phyloP scores from a whole-genome alignment of 140 eudicot species.

The Senecio squalidus region DNA sequence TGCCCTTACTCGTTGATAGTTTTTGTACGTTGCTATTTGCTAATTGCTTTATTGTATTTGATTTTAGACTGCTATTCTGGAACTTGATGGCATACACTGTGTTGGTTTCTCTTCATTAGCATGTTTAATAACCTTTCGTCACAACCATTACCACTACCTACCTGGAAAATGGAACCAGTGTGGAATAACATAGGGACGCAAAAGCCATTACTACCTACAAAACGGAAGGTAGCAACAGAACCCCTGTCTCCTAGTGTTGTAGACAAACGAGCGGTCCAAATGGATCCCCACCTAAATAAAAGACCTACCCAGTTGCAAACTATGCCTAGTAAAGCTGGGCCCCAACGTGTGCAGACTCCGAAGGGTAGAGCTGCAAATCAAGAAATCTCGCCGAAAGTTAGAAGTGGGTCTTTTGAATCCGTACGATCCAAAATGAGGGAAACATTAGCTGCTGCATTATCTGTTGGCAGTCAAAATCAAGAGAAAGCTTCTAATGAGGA shows the following conservation, averaged over 20 bases:
- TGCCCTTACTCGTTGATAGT: not conserved
- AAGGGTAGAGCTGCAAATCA: slow-evolving; percentile 35
- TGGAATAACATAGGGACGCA: slow-evolving; percentile 28
- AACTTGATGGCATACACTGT: slow-evolving; percentile 10
- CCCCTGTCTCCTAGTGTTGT: slow-evolving; percentile 18
- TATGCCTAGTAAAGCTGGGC: slow-evolving; percentile 31
- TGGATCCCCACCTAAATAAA: slow-evolving; percentile 23
- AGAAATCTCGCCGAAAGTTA: slow-evolving; percentile 39
- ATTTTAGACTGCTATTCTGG: slow-evolving; percentile 17
- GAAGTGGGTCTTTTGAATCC: slow-evolving; percentile 44
- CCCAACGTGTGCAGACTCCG: slow-evolving; percentile 45
- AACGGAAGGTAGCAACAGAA: slow-evolving; percentile 62
- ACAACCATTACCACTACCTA: slow-evolving; percentile 24
- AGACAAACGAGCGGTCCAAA: slow-evolving; percentile 43
- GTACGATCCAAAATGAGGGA: slow-evolving; percentile 88
- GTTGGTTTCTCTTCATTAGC: not conserved
- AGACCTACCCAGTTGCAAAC: slow-evolving; percentile 36
- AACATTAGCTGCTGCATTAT: slow-evolving; percentile 77
- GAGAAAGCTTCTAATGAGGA: slow-evolving; percentile 34
- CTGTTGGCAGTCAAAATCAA: slow-evolving; percentile 43
- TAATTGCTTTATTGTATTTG: not conserved
- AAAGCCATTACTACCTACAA: slow-evolving; percentile 38
- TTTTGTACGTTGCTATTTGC: not conserved
- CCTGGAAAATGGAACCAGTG: slow-evolving; percentile 39
- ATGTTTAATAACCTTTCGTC: slow-evolving; percentile 49